These are phyloP conservation scores for Kwoniella europaea DNA, from an alignment of 768 basidiomycete genomes.

Conservation along the genomic window DNA sequence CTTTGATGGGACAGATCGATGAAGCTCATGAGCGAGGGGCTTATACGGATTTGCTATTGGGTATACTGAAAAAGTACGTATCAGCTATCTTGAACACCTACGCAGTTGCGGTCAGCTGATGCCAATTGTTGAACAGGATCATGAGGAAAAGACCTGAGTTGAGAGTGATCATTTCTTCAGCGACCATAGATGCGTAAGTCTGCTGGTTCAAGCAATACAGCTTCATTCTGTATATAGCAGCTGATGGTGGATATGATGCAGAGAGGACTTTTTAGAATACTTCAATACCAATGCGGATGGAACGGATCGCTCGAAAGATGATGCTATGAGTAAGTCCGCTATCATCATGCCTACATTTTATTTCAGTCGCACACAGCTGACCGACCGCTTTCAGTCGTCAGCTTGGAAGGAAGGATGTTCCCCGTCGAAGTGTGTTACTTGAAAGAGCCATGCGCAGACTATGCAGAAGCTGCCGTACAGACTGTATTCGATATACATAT, in stretches of 20 bases:
- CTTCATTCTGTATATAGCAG: background rate
- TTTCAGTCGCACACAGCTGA: slow-evolving; percentile 2
- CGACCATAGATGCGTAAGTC: slow-evolving; percentile 82
- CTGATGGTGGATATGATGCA: slow-evolving; percentile 17
- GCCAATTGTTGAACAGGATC: slow-evolving; percentile 65
- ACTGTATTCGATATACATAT: slow-evolving; percentile 94
- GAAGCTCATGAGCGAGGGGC: slow-evolving; percentile 95
- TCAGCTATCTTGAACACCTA: background rate
- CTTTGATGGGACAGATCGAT: slow-evolving; percentile 70
- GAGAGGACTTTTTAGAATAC: slow-evolving; percentile 79
- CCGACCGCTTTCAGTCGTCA: slow-evolving; percentile 63
- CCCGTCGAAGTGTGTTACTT: slow-evolving; percentile 92
- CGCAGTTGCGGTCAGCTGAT: slow-evolving; percentile 21
- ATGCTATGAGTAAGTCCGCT: slow-evolving; percentile 65
- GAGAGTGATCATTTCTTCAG: slow-evolving; percentile 90
- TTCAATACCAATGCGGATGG: slow-evolving; percentile 71
- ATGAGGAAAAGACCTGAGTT: slow-evolving; percentile 87
- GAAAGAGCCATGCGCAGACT: slow-evolving; percentile 74
- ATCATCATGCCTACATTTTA: background rate
- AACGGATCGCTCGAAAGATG: slow-evolving; percentile 61
- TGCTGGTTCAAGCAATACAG: background rate
- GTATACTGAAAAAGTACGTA: slow-evolving; percentile 85
- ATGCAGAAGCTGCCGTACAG: slow-evolving; percentile 83
- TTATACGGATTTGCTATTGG: slow-evolving; percentile 93
- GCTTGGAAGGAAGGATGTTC: slow-evolving; percentile 90